Percentiles rank a stretch among this genome's conserved stretches.
phyloP scores from a whole-genome alignment of 2,329 filamentous ascomycete genomes.

The Calonectria multiphialidica region DNA sequence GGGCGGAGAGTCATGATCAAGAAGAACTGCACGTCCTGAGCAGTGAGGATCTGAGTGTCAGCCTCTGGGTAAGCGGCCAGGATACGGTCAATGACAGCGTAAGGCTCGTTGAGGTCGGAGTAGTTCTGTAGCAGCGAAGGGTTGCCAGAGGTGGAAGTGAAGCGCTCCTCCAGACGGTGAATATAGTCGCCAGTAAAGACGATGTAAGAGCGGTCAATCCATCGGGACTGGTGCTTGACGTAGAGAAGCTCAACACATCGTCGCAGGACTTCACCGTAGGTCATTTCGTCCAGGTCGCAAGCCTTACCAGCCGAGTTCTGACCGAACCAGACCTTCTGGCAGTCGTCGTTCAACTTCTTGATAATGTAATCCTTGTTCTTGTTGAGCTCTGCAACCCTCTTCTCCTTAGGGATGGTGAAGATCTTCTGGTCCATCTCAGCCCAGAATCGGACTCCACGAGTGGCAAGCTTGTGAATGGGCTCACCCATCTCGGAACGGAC shows the following conservation, averaged over 20 bases:
- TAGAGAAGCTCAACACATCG: slow-evolving; percentile 93
- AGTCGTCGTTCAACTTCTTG: slow-evolving; percentile 94
- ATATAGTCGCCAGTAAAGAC: slow-evolving; percentile 95
- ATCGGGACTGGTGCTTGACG: slow-evolving; percentile 89
- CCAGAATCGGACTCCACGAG: slow-evolving; percentile 96
- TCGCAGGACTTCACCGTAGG: slow-evolving; percentile 87
- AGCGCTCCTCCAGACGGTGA: slow-evolving; percentile 95
- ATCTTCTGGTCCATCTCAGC: slow-evolving; percentile 99
- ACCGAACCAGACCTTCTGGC: slow-evolving; percentile 97
- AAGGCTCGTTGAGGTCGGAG: slow-evolving; percentile 87
- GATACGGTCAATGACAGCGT: slow-evolving; percentile 81
- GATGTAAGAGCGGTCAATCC: slow-evolving; percentile 89
- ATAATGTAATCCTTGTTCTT: slow-evolving; percentile 93
- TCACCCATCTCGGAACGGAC: slow-evolving; percentile 99
- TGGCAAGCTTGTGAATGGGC: slow-evolving; percentile 98
- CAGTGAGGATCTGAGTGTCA: slow-evolving; percentile 92
- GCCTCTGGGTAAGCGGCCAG: slow-evolving; percentile 88
- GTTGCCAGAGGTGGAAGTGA: slow-evolving; percentile 78
- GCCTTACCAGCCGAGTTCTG: slow-evolving; percentile 83
- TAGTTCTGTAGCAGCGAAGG: slow-evolving; percentile 91
- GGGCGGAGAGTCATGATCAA: slow-evolving; percentile 90
- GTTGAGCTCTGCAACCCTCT: slow-evolving; percentile 87
- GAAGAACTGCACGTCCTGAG: slow-evolving; percentile 98
- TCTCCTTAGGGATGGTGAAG: slow-evolving; percentile 95
- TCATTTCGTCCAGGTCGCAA: slow-evolving; percentile 95